Conservation (phyloP, 768 basidiomycete genomes). For the Agaricus blazei region DNA sequence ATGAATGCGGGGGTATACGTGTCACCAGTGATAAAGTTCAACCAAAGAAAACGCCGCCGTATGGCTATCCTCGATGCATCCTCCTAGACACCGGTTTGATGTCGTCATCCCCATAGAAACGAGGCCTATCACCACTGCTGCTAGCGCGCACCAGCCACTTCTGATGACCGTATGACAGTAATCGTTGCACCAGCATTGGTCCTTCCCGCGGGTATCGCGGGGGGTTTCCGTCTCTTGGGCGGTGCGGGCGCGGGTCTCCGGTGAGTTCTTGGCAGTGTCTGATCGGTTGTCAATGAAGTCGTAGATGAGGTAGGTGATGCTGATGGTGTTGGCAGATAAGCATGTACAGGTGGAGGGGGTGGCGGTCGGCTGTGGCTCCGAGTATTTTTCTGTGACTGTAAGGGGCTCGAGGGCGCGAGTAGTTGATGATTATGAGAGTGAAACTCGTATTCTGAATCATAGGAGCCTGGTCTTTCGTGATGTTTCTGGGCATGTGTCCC, state of each 20-base stretch:
- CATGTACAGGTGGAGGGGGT: slow-evolving; percentile 9
- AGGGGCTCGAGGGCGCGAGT: slow-evolving; percentile 7
- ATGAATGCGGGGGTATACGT: background rate
- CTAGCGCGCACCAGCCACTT: slow-evolving; percentile 8
- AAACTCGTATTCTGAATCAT: slow-evolving; percentile 2
- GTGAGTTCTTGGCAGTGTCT: slow-evolving; percentile 15
- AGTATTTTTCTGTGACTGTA: slow-evolving; percentile 10
- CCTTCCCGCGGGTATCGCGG: slow-evolving; percentile 54
- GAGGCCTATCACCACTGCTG: slow-evolving; percentile 14
- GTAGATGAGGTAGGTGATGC: slow-evolving; percentile 5
- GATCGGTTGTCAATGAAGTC: slow-evolving; percentile 15
- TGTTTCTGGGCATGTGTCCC: slow-evolving; percentile 3
- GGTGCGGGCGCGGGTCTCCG: slow-evolving; percentile 60
- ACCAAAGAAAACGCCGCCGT: background rate
- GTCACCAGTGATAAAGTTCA: background rate
- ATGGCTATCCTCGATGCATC: background rate
- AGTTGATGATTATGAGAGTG: slow-evolving; percentile 5
- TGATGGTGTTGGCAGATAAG: background rate
- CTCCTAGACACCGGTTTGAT: slow-evolving; percentile 7
- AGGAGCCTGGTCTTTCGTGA: background rate
- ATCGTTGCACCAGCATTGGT: slow-evolving; percentile 52
- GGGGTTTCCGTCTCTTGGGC: slow-evolving; percentile 64
- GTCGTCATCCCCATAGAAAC: slow-evolving; percentile 21
- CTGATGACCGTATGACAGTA: slow-evolving; percentile 50
- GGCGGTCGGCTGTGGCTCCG: slow-evolving; percentile 9